A percentile compares a stretch with the other conserved stretches of the same genome.
These are phyloP conservation scores for Bodo saltans DNA, from an alignment of 78 protist species.

Conservation along the genomic window DNA sequence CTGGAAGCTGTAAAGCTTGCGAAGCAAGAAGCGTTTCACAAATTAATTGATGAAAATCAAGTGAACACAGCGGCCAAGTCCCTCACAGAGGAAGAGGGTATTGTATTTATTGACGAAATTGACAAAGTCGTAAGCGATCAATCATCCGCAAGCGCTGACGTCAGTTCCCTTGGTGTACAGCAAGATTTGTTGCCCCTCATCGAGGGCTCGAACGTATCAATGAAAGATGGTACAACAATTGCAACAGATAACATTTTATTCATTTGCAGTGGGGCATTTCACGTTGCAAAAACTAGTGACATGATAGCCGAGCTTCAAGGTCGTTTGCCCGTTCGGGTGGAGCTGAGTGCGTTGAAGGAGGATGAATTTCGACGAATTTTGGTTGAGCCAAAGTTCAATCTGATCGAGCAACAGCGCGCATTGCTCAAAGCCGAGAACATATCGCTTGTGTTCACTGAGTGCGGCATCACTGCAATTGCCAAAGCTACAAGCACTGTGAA, in stretches of 20 bases:
- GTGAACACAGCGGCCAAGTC: constrained; percentile 60
- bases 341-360: constrained; percentile 69
- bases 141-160: constrained; percentile 34
- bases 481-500: constrained; percentile 62
- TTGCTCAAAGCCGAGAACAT: constrained; percentile 64
- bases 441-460: constrained; percentile 59
- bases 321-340: constrained; percentile 83
- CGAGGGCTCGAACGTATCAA: constrained; percentile 72
- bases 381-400: constrained; percentile 75
- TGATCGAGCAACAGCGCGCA: constrained; percentile 73
- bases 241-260: constrained; percentile 83
- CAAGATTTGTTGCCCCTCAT: constrained; percentile 85
- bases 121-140: constrained; percentile 72
- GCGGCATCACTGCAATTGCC: constrained; percentile 65
- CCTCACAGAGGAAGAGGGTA: constrained; percentile 75
- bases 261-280: constrained; percentile 83
- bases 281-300: constrained; percentile 44
- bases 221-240: constrained; percentile 68
- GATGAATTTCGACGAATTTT: constrained; percentile 69
- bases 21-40: constrained; percentile 10
- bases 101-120: constrained; percentile 89
- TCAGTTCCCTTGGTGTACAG: constrained; percentile 83
- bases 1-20: constrained; percentile 23
- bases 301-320: constrained; percentile 78
- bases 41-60: constrained; percentile 41